Evolutionary conservation across 78 protist species (phyloP), one percentile per base, ranked within the genome.

Genomic region (Dictyostelium brefeldianum): DNA sequence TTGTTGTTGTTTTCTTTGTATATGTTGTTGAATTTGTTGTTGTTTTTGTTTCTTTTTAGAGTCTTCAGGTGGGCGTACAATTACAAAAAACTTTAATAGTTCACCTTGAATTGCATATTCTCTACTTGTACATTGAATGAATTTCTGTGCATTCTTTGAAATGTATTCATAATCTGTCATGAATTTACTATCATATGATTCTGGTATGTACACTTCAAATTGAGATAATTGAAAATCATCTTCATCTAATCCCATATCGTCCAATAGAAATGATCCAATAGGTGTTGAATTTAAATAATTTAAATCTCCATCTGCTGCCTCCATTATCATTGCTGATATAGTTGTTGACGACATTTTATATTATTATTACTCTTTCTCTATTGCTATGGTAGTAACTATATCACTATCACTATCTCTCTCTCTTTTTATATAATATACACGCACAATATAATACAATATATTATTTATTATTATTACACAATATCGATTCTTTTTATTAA

Each of bases 61-160:
- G 0, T 29, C 70, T 22, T 77, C 64, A 22, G 93, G 83, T 29
- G 84, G 78, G 50, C 93, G 57, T 8, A 62, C 93, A 51, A 87
- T 87, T 3, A 87, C 47, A 54, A 87, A 87, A 67, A 87, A 77
- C n/a, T 70, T 74, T 50, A 87, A 62, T 48, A 77, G 11, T 50
- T 87, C 93, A 65, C 93, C 93, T 77, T 87, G 93, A 47, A 87
- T 77, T 15, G 80, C 50, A 14, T 53, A 87, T 31, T 87, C 59
- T 74, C 93, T 74, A 27, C 83, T 75, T 20, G 47, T 36, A 67
- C 47, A 67, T 31, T 67, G 17, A 2, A 67, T 62, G 75, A 87
- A 87, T 41, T n/a, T 43, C 64, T 74, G 14, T 1, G 93, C 53
- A 65, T 87, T 74, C 48, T 56, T 29, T 62, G 81, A 75, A 6